Conservation (phyloP, 2,329 filamentous ascomycete genomes). For the Penicillium sp. region DNA sequence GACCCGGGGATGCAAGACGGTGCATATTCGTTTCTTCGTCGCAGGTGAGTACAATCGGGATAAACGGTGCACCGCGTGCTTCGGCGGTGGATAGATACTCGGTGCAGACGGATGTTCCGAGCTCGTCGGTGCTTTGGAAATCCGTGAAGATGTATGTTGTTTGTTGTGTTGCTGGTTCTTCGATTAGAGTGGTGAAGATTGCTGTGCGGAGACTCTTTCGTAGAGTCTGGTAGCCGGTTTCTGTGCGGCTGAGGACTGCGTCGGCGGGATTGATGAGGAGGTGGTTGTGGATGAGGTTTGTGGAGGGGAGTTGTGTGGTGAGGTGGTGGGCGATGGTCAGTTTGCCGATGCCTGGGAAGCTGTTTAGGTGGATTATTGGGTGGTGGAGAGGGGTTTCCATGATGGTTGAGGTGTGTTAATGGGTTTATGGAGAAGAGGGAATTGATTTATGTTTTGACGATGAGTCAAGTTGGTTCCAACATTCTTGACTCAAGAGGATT, state of each 20-base stretch:
- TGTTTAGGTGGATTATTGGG: background rate
- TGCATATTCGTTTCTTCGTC: slow-evolving; percentile 2
- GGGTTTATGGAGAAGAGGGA: too few species aligned
- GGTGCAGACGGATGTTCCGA: background rate
- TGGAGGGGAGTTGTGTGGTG: background rate
- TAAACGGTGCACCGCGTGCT: background rate
- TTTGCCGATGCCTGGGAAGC: background rate
- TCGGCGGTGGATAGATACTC: background rate
- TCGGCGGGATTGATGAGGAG: slow-evolving; percentile 2
- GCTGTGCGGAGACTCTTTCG: background rate
- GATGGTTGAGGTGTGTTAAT: too few species aligned
- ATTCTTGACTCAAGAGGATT: too few species aligned
- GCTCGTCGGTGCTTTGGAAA: background rate
- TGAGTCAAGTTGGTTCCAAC: too few species aligned
- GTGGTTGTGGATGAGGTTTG: slow-evolving; percentile 2
- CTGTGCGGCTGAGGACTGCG: background rate
- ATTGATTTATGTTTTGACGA: too few species aligned
- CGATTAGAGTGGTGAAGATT: background rate
- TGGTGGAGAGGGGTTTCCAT: too few species aligned
- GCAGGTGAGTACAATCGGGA: slow-evolving; percentile 1
- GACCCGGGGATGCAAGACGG: background rate
- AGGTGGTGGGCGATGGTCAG: slow-evolving; percentile 1
- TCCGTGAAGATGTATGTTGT: background rate
- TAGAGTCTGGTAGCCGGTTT: background rate
- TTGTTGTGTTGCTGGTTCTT: background rate